Base-by-base conservation (phyloP, 306 rosid species). In the Cucumis hystrix region DNA sequence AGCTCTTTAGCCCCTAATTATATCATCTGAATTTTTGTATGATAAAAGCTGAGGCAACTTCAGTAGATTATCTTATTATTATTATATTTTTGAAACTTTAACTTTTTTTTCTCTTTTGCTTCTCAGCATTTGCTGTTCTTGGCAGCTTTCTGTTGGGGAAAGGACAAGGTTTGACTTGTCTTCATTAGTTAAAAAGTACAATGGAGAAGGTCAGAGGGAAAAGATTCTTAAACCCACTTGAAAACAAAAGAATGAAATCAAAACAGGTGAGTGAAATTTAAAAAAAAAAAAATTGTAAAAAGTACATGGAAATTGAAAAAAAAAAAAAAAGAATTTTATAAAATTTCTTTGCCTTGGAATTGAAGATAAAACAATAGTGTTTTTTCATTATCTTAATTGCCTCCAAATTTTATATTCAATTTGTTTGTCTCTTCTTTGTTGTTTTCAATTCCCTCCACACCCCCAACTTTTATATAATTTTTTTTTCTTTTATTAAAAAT, bases 151-250 rank as follows among this genome's bases (percentile, higher is more conserved):
- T 73, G 77, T 52, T 73, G 61, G 47, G 47, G 47, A 33, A 73
- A 73, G 28, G 77, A 73, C 77, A 30, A 25, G 59, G 18, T 73
- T 73, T 73, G 76, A 72, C 76, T 28, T 51, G 60, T 49, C 76
- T 7, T 8, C 20, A 47, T 51, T 71, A 4, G 76, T 49, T 15
- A 71, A 68, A 52, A 49, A 45, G 77, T 73, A 49, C 47, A 73
- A 52, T 2, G 63, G 59, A 28, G 77, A 73, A 73, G 41, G 61
- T 73, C 77, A 73, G 60, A 49, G 58, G 21, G 23, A 17, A 33
- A 73, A 73, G 63, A 73, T 73, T 73, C 77, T 51, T 60, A 28
- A 49, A 47, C 59, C 59, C 76, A 71, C 76, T 49, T 73, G 30
- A 73, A 73, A 73, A 73, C 63, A 52, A 73, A 73, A 15, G 41